Percentiles rank a stretch among this genome's conserved stretches.
Conservation (phyloP, 2,329 filamentous ascomycete species). For the Trichoderma afroharzianum region DNA sequence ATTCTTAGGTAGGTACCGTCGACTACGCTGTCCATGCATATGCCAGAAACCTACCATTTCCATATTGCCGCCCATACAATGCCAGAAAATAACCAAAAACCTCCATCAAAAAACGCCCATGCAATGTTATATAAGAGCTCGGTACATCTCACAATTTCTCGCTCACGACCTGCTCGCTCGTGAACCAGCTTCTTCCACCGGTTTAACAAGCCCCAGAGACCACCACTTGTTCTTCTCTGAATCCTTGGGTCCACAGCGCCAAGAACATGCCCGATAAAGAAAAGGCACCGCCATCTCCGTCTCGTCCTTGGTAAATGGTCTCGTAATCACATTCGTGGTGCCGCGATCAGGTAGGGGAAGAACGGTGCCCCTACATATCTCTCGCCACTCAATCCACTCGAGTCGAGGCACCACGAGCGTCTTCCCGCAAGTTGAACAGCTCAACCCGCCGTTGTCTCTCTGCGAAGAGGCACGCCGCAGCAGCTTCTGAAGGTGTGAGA, state of each 20-base stretch:
- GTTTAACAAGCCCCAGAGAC: conserved; percentile 23
- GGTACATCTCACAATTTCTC: neutral
- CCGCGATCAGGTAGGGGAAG: neutral
- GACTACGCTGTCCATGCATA: neutral
- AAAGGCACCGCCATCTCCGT: conserved; percentile 44
- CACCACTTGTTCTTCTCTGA: conserved; percentile 15
- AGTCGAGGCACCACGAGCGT: conserved; percentile 48
- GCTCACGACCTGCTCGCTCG: neutral
- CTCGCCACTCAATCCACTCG: conserved; percentile 63
- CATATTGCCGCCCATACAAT: neutral
- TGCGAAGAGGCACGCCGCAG: conserved; percentile 40
- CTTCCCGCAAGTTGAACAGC: conserved; percentile 51
- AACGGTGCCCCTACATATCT: conserved; percentile 29
- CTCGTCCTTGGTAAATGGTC: conserved; percentile 28
- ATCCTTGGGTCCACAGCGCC: conserved; percentile 41
- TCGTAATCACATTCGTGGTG: neutral
- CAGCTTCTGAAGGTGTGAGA: conserved; percentile 38
- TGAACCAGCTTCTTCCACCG: conserved; percentile 4
- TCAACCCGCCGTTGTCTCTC: conserved; percentile 45
- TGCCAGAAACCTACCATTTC: neutral
- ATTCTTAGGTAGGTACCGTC: neutral
- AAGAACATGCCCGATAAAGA: conserved; percentile 47
- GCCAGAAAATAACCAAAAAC: neutral
- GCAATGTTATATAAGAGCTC: neutral
- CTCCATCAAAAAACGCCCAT: neutral